Evolutionary conservation across 805 yeast species (phyloP), one percentile per base, ranked within the genome.

Genomic region (Candida golubevii): DNA sequence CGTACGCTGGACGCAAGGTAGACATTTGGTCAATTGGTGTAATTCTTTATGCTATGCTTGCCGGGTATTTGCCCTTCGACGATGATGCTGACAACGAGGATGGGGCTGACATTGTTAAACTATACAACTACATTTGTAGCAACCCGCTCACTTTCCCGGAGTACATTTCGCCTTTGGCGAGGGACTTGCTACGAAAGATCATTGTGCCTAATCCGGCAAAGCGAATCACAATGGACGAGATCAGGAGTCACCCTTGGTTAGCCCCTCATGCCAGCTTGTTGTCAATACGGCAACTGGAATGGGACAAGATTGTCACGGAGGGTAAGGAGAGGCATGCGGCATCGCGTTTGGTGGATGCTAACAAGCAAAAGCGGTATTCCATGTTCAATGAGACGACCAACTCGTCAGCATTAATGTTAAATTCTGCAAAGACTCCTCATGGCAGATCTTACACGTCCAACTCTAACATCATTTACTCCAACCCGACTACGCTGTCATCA

Each of bases 21-120:
- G 99, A 93, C 66, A 85, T 90, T 35, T 93, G 99, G 99, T 88
- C 97, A 0, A 81, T 96, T 57, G 99, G 99, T 47, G 90, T 93
- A 27, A 93, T 93, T 42, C 68, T 93, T 35, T 93, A 89, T 60
- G 97, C 98, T 9, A 93, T 93, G 96, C 72, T 93, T 39, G 91
- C 98, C 0, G 99, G 99, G 1, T 93, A 93, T 64, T 74, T 93
- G 48, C 99, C 99, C 1, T 93, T 88, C 72, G 99, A 93, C 60
- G 99, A 93, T 65, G 99, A 93, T 63, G 93, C 96, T 15, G 84
- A 85, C 43, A 93, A 93, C 60, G 98, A 97, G 31, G 97, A 91
- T 61, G 96, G 97, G 41, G 86, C 90, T 45, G 95, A 93, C 65
- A 91, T 93, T 59, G 87, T 90, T 18, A 83, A 85, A 60, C 73